Evolutionary conservation across 2,329 filamentous ascomycete species (phyloP), one percentile per base, ranked within the genome.

Genomic region (Aaosphaeria pasadenensis): DNA sequence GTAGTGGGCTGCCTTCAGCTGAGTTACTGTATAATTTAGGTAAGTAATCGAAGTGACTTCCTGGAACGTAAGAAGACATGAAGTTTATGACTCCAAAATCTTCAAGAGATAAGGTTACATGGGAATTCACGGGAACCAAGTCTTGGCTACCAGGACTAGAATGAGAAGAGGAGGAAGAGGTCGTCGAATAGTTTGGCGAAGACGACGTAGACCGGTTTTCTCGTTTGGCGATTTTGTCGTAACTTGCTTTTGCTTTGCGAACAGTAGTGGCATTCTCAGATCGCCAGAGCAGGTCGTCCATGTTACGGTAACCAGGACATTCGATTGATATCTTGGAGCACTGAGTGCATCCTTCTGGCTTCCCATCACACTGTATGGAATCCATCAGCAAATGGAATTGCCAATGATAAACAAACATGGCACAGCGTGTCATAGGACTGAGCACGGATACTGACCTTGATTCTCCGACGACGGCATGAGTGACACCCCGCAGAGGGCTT

Each of bases 21-120:
- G 17, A 11, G 6, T 43, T 30, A 4, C 7, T 28, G 36, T 49
- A 53, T 1, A 60, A 39, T 4, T 5, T 11, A 9, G 55, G 45
- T 5, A 60, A 49, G 17, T 60, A 60, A 4, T 51, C 51, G 13
- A 53, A 60, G 39, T 53, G 54, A 45, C 55, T 58, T 42, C 50
- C 54, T 24, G 55, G 55, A 3, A 58, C 38, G 31, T 58, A 57
- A 2, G 49, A 48, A 5, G 45, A 42, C 49, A 60, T 52, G 46
- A 57, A 57, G n/a, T 55, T 28, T 6, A 46, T 30, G 5, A 54
- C 5, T 17, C 52, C 52, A 4, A 55, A 29, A 40, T 48, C 32
- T 31, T 51, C 42, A 11, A 48, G 39, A 40, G 17, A 11, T 7
- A 40, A 17, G 7, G 39, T 11, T 11, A 40, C 9, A 7, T 9